These are phyloP conservation scores for Trametes versicolor DNA, from an alignment of 1,284 basidiomycete genomes.

Conservation along the genomic window DNA sequence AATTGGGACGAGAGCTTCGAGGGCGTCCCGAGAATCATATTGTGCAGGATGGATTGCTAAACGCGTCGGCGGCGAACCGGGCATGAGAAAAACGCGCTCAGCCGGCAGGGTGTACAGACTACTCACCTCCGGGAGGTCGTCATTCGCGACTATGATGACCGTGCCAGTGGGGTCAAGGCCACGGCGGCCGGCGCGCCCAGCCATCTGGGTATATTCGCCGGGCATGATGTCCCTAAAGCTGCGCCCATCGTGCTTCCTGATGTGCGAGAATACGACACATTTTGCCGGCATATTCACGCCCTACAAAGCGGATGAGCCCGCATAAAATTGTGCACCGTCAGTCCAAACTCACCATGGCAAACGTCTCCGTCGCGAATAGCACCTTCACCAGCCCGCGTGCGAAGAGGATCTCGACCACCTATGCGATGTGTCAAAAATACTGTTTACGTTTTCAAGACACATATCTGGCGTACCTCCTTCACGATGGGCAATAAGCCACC, in stretches of 20 bases:
- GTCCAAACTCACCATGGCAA: slow-evolving; percentile 87
- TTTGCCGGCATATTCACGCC: slow-evolving; percentile 99
- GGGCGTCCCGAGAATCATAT: slow-evolving; percentile 95
- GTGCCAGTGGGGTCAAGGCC: slow-evolving; percentile 96
- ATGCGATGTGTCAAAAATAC: neutral
- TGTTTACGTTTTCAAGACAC: neutral
- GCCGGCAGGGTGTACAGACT: neutral
- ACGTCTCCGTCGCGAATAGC: slow-evolving; percentile 98
- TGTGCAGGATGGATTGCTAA: slow-evolving; percentile 79
- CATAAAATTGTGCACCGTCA: neutral
- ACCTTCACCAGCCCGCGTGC: slow-evolving; percentile 97
- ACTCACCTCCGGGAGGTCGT: slow-evolving; percentile 87
- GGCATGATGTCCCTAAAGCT: slow-evolving; percentile 91
- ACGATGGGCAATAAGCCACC: slow-evolving; percentile 97
- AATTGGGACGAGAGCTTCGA: slow-evolving; percentile 97
- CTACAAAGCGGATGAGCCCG: slow-evolving; percentile 52
- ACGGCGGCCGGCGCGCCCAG: slow-evolving; percentile 95
- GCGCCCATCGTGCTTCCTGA: slow-evolving; percentile 95
- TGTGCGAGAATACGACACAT: slow-evolving; percentile 96
- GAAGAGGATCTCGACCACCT: slow-evolving; percentile 98
- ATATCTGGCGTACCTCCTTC: slow-evolving; percentile 77
- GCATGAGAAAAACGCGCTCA: neutral
- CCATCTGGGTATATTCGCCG: slow-evolving; percentile 99
- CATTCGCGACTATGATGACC: slow-evolving; percentile 90
- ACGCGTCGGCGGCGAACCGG: slow-evolving; percentile 4